Percentiles rank a stretch among this genome's conserved stretches.
phyloP scores from a whole-genome alignment of 2,329 filamentous ascomycete genomes.

The Colletotrichum costaricense region DNA sequence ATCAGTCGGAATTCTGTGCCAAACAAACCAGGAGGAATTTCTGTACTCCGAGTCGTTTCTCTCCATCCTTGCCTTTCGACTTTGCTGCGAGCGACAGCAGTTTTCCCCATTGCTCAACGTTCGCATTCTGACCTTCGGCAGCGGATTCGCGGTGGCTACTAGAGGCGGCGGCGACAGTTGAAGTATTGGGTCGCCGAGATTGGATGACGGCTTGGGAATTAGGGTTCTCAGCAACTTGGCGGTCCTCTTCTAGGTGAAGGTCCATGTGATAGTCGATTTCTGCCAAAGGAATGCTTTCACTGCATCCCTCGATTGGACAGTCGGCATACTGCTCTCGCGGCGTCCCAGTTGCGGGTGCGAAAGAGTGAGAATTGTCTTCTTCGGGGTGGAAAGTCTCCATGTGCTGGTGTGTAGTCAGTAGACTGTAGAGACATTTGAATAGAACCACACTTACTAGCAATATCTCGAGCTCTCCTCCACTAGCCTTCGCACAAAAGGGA shows the following conservation, averaged over 20 bases:
- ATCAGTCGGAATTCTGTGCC: not conserved
- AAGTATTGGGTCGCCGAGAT: not conserved
- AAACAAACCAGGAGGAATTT: not conserved
- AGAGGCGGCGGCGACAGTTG: not conserved
- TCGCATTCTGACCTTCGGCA: slow-evolving; percentile 33
- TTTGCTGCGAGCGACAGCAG: slow-evolving; percentile 34
- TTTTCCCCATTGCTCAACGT: slow-evolving; percentile 46
- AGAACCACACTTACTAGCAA: slow-evolving; percentile 44
- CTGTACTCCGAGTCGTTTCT: slow-evolving; percentile 27
- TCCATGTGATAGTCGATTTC: slow-evolving; percentile 71
- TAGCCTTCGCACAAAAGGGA: slow-evolving; percentile 49
- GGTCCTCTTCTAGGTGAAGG: slow-evolving; percentile 61
- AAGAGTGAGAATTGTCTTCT: not conserved
- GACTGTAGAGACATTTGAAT: not conserved
- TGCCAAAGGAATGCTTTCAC: slow-evolving; percentile 61
- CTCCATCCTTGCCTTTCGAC: not conserved
- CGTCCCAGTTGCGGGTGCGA: slow-evolving; percentile 42
- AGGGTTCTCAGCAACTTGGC: slow-evolving; percentile 13
- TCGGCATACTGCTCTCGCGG: slow-evolving; percentile 38
- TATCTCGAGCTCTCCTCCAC: slow-evolving; percentile 47
- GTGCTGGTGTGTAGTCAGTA: slow-evolving; percentile 38
- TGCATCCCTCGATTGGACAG: slow-evolving; percentile 60
- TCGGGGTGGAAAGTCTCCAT: slow-evolving; percentile 43
- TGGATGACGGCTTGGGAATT: slow-evolving; percentile 4
- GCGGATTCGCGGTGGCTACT: not conserved